Evolutionary conservation across 306 rosid species (phyloP).

Genomic region (Parietaria judaica): DNA sequence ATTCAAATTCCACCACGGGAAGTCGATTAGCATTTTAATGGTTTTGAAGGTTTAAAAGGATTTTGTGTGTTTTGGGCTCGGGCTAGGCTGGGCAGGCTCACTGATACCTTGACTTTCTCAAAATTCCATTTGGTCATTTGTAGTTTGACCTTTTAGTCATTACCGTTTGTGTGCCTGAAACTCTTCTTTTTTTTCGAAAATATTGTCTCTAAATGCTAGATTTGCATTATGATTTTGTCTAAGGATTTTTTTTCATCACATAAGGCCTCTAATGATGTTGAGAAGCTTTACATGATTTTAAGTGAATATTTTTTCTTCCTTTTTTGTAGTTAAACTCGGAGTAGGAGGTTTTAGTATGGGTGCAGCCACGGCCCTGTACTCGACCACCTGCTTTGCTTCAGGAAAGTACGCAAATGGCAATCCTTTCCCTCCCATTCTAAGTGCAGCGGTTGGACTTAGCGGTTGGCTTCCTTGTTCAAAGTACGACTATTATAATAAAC

Average conservation of each 20-base stretch:
- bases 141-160: neutral
- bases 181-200: neutral
- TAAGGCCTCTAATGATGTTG: neutral
- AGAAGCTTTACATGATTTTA: constrained; percentile 7
- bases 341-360: constrained; percentile 99
- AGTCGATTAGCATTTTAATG: no score
- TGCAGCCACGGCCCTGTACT: constrained; percentile 88
- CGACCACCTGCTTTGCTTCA: constrained; percentile 57
- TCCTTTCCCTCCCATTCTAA: constrained; percentile 63
- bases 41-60: no score
- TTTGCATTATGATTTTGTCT: neutral
- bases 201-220: neutral
- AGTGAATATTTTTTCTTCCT: constrained; percentile 12
- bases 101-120: no score
- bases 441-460: constrained; percentile 84
- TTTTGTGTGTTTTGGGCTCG: no score
- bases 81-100: no score
- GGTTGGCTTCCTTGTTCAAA: constrained; percentile 99
- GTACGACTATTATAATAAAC: constrained; percentile 27
- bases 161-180: neutral
- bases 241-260: neutral
- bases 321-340: constrained; percentile 71
- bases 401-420: constrained; percentile 67
- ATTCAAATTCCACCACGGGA: no score
- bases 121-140: neutral